Percentiles rank a stretch among this genome's conserved stretches.
phyloP scores from a whole-genome alignment of 305 asterid genomes.

The Solanum aculeatissimum region DNA sequence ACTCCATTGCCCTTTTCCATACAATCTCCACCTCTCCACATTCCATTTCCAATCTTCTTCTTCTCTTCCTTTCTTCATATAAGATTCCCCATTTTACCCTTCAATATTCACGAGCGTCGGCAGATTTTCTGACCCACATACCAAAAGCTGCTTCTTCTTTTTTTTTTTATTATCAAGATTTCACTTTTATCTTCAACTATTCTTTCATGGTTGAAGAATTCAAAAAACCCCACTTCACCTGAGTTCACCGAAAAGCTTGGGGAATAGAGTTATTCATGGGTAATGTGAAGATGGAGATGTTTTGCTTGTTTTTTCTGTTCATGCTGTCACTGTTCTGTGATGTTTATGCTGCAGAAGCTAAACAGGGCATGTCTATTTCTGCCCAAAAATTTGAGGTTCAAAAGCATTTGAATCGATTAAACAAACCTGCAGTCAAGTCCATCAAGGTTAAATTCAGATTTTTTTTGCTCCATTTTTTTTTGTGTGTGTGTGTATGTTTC shows the following conservation, averaged over 20 bases:
- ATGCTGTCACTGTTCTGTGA: neutral
- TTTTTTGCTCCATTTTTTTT: neutral
- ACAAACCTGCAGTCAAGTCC: constrained; percentile 1
- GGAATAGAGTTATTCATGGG: neutral
- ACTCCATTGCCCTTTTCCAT: neutral
- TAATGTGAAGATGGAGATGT: neutral
- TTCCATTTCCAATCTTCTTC: neutral
- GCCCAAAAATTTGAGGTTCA: neutral
- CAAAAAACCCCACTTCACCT: neutral
- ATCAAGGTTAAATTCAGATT: neutral
- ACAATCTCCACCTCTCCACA: neutral
- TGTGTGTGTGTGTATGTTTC: neutral
- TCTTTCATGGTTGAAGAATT: neutral
- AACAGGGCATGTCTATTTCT: neutral
- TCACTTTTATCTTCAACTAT: neutral
- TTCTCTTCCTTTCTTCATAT: neutral
- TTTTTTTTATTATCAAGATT: neutral
- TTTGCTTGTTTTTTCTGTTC: neutral
- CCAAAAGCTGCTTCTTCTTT: neutral
- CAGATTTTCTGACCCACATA: neutral
- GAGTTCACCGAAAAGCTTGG: neutral
- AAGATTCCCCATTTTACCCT: neutral
- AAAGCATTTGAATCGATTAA: constrained; percentile 4
- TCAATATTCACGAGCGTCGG: neutral
- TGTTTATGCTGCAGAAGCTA: neutral